Percentiles rank a stretch among this genome's conserved stretches.
phyloP scores from a whole-genome alignment of 2,329 filamentous ascomycete species.

The Cladophialophora psammophila region DNA sequence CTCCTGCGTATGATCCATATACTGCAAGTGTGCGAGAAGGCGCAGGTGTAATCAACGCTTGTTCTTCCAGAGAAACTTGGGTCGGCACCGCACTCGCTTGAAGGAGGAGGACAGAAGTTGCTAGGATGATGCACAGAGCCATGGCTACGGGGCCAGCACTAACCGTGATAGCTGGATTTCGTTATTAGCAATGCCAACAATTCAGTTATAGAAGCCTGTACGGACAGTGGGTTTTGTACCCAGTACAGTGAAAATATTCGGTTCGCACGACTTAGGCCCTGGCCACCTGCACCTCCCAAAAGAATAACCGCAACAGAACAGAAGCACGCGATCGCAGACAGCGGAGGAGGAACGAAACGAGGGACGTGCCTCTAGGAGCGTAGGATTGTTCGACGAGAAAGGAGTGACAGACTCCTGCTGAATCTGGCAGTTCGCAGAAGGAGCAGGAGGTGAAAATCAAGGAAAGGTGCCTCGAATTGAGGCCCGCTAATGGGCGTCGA shows the following conservation, averaged over 20 bases:
- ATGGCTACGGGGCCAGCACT: background rate
- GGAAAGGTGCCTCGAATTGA: background rate
- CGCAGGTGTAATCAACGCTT: constrained; percentile 54
- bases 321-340: background rate
- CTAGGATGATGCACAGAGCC: constrained; percentile 7
- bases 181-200: background rate
- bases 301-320: background rate
- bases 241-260: background rate
- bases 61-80: constrained; percentile 26
- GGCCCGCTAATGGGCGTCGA: background rate
- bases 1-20: constrained; percentile 51
- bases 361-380: background rate
- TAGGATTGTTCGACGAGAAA: background rate
- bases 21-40: constrained; percentile 50
- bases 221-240: background rate
- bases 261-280: background rate
- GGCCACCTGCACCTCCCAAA: background rate
- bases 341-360: background rate
- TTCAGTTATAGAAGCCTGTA: background rate
- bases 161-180: background rate
- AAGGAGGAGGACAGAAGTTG: constrained; percentile 11
- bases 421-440: constrained; percentile 1
- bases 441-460: constrained; percentile 6
- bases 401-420: background rate
- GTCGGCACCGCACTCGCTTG: constrained; percentile 25